These are phyloP conservation scores for Colletotrichum siamense DNA, from an alignment of 2,329 filamentous ascomycete species.

Conservation along the genomic window DNA sequence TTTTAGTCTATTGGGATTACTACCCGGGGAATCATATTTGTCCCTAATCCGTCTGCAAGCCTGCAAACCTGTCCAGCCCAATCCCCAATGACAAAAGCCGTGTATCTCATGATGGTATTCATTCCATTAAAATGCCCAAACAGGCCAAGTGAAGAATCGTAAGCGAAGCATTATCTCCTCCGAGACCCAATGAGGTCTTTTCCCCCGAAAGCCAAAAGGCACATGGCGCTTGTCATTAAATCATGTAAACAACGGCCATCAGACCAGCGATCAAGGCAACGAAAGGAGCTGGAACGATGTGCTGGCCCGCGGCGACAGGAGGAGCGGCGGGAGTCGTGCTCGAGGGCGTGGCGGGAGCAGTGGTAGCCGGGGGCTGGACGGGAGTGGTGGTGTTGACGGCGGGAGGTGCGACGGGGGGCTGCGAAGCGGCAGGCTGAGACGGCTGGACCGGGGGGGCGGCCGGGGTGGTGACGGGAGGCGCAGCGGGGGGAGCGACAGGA, in stretches of 20 bases:
- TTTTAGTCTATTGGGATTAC: background rate
- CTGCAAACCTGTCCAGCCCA: background rate
- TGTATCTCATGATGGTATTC: background rate
- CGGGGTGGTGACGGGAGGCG: background rate
- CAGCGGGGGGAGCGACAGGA: background rate
- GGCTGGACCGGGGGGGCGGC: conserved; percentile 44
- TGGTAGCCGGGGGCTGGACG: conserved; percentile 22
- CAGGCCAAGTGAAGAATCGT: conserved; percentile 2
- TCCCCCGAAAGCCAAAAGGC: background rate
- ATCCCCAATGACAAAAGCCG: background rate
- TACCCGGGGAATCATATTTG: background rate
- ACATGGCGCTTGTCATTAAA: conserved; percentile 32
- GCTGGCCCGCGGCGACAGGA: conserved; percentile 32
- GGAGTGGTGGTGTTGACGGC: conserved; percentile 19
- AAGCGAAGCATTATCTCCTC: background rate
- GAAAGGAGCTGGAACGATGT: conserved; percentile 34
- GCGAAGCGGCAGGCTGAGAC: conserved; percentile 37
- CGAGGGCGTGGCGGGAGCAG: conserved; percentile 18
- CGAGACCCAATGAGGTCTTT: background rate
- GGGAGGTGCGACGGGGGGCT: background rate
- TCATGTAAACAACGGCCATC: conserved; percentile 35
- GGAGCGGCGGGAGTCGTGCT: conserved; percentile 17
- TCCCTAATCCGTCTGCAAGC: background rate
- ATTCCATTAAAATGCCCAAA: conserved; percentile 12
- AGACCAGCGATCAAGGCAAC: conserved; percentile 38